Evolutionary conservation across 306 rosid genomes (phyloP).

Genomic region (Ormosia emarginata): DNA sequence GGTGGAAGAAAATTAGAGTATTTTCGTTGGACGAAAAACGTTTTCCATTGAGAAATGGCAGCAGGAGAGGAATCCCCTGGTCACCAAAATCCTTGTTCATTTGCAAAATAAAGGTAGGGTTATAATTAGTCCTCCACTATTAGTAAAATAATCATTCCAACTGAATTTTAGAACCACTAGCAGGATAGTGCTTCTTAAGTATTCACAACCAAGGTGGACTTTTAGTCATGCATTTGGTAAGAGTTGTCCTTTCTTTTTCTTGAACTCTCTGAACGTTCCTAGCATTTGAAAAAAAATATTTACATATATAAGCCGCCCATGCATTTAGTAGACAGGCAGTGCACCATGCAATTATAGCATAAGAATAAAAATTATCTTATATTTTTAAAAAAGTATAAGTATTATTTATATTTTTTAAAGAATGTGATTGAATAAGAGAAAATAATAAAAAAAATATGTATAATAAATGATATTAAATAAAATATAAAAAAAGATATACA

Average conservation of each 20-base stretch:
- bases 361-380: too few relatives aligned
- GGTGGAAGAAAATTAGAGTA: too few relatives aligned
- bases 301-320: too few relatives aligned
- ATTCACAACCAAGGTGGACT: constrained; percentile 3
- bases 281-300: neutral
- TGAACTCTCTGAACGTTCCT: neutral
- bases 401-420: too few relatives aligned
- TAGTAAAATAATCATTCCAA: neutral
- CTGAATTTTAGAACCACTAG: neutral
- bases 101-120: neutral
- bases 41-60: neutral
- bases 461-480: too few relatives aligned
- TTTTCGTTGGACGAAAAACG: too few relatives aligned
- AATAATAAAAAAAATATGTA: too few relatives aligned
- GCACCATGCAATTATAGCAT: neutral
- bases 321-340: neutral
- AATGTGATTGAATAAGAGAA: too few relatives aligned
- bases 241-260: neutral
- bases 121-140: neutral
- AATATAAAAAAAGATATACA: too few relatives aligned
- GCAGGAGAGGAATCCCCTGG: too few relatives aligned
- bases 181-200: constrained; percentile 10
- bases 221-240: neutral
- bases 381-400: too few relatives aligned
- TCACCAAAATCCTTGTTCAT: neutral